phyloP scores from a whole-genome alignment of 73 alveolate genomes.

The Paraurostyla sp. region DNA sequence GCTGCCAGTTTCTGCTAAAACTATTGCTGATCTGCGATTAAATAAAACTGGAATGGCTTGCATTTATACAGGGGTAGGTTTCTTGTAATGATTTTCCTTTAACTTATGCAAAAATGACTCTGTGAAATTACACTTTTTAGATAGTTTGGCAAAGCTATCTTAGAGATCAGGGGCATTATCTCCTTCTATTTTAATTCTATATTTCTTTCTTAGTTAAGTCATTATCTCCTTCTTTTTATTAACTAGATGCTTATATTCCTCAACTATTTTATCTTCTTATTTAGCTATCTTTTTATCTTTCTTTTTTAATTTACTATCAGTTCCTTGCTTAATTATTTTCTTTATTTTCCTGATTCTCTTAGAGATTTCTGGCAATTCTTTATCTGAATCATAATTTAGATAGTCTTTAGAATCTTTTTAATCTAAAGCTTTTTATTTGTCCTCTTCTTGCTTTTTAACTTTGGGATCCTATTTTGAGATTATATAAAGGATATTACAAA shows the following conservation, averaged over 20 bases:
- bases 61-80: conserved; percentile 96
- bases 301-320: not conserved
- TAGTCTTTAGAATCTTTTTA: not conserved
- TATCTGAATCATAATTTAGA: conserved; percentile 9
- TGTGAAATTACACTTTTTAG: not conserved
- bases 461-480: conserved; percentile 7
- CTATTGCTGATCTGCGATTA: conserved; percentile 88
- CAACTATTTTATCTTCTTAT: not conserved
- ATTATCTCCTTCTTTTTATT: conserved; percentile 4
- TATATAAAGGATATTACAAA: not conserved
- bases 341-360: not conserved
- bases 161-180: conserved; percentile 14
- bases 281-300: not conserved
- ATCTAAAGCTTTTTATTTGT: not conserved
- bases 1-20: conserved; percentile 94
- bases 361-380: conserved; percentile 16
- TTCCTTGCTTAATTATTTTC: not conserved
- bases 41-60: conserved; percentile 92
- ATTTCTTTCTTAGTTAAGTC: conserved; percentile 9
- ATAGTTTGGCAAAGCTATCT: conserved; percentile 20
- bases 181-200: conserved; percentile 44
- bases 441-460: not conserved
- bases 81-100: conserved; percentile 36
- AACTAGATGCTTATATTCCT: conserved; percentile 18
- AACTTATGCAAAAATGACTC: not conserved